phyloP scores from a whole-genome alignment of 2,329 filamentous ascomycete species.

The Fusarium sp. region DNA sequence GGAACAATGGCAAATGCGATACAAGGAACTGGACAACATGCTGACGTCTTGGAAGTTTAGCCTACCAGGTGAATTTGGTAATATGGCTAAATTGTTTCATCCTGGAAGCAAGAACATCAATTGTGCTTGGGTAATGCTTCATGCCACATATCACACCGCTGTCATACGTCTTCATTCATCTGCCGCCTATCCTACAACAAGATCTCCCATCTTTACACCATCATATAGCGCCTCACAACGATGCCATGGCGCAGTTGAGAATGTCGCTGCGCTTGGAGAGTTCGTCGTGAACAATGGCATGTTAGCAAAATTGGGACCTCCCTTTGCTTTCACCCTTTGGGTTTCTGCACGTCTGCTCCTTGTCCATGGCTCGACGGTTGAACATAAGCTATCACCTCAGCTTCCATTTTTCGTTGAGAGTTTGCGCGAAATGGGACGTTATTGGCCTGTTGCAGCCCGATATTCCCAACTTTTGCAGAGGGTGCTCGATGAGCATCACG shows the following conservation, averaged over 20 bases:
- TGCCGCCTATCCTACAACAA: constrained; percentile 89
- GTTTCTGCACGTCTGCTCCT: constrained; percentile 88
- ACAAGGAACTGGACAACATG: constrained; percentile 84
- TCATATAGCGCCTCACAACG: constrained; percentile 87
- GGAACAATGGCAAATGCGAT: constrained; percentile 88
- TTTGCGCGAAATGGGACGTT: constrained; percentile 80
- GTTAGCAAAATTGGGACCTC: constrained; percentile 84
- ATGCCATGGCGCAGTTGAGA: constrained; percentile 85
- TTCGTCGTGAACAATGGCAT: constrained; percentile 82
- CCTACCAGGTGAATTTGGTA: constrained; percentile 84
- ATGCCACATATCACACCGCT: constrained; percentile 89
- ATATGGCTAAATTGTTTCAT: constrained; percentile 82
- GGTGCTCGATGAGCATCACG: constrained; percentile 86
- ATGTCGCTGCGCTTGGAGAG: constrained; percentile 81
- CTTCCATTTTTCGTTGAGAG: constrained; percentile 86
- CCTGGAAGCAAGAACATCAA: constrained; percentile 77
- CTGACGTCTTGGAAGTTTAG: constrained; percentile 87
- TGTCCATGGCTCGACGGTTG: constrained; percentile 90
- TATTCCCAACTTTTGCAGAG: constrained; percentile 84
- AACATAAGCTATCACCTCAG: constrained; percentile 82
- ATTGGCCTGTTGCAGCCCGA: constrained; percentile 87
- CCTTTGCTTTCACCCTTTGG: constrained; percentile 93
- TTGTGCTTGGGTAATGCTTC: constrained; percentile 90
- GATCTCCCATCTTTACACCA: constrained; percentile 88
- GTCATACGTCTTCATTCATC: constrained; percentile 93